Evolutionary conservation across 148 eudicot species (phyloP), one percentile per base, ranked within the genome.

Genomic region (Cornus controversa): DNA sequence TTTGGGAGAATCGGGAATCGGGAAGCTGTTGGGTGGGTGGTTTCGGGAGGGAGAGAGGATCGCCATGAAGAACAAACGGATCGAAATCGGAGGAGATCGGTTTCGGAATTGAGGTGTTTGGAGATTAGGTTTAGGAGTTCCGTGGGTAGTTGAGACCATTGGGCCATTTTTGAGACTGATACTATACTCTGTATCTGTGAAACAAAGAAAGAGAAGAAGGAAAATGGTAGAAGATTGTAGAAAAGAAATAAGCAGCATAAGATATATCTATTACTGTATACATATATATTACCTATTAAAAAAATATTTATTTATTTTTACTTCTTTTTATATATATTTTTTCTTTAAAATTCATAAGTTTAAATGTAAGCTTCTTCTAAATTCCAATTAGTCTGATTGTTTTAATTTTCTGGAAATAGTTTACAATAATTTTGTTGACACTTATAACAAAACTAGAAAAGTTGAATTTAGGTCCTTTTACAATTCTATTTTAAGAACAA

Each of bases 1-100:
- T 79, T 83, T 0, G 92, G 82, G 64, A 86, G 87, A 71, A 85
- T 78, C 20, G 92, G 89, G 79, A 83, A 83, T 47, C 86, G 86
- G 67, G 74, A 73, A 6, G 73, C 77, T 15, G 67, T 72, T 24
- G 75, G 70, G 50, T 22, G 71, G 36, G 45, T 40, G 45, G 66
- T 73, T 31, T 9, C 14, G 47, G 74, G 57, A 6, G 60, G 60
- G 70, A 78, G 70, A 23, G 85, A 80, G 71, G 84, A 64, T 53
- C 93, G 91, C 98, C 96, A 93, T 20, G 90, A 31, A 65, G 94
- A 78, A 84, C 96, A 93, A 27, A 87, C 87, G 53, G 96, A 89
- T 54, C 91, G 91, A 79, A 91, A 90, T 62, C 91, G 89, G 76
- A 89, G 74, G 79, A 83, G 67, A 71, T 89, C 88, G 63, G 80